Evolutionary conservation across 345 rosid species (phyloP), one percentile per base, ranked within the genome.

Genomic region (Linum usitatissimum): DNA sequence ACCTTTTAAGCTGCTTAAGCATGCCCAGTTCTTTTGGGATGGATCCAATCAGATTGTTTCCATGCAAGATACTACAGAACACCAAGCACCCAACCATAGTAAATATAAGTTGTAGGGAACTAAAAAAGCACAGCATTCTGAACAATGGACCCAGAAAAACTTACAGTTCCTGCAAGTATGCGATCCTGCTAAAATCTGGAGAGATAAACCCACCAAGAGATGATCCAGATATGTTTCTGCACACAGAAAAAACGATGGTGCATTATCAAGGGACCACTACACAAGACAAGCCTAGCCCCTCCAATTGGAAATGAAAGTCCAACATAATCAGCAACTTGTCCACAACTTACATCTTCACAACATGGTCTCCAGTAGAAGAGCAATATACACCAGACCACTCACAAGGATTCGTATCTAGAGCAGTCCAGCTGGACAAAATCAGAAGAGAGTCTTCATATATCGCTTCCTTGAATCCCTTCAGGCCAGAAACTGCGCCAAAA

Each of bases 1-100:
- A 82, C 67, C 75, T 75, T 78, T 70, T 70, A 53, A 94, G 91
- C 68, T 71, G 69, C 74, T 85, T 83, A 84, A 90, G 73, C 81
- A 74, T 73, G 45, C 97, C 96, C 18, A 94, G 56, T 64, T 94
- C 99, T 79, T 82, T 90, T 2, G 99, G 99, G 55, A 94, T 88
- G 23, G 75, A 76, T 62, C 97, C 96, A 6, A 82, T 70, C 71
- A 94, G 78, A 56, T 70, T 68, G 81, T 90, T 94, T 54, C 82
- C 84, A 19, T 75, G 90, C 68, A 94, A 65, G 73, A 80, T 73
- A 74, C 97, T 94, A 80, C 77, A 80, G 59, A 74, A 76, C 39
- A 72, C 20, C 64, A 71, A 61, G 59, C 9, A 57, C 15, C 42
- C 20, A 30, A 40, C 66, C 62, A 62, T 40, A 59, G 14, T 45